A percentile compares a stretch with the other conserved stretches of the same genome.
Conservation (phyloP, 306 rosid genomes). For the Ochetophila trinervis region DNA sequence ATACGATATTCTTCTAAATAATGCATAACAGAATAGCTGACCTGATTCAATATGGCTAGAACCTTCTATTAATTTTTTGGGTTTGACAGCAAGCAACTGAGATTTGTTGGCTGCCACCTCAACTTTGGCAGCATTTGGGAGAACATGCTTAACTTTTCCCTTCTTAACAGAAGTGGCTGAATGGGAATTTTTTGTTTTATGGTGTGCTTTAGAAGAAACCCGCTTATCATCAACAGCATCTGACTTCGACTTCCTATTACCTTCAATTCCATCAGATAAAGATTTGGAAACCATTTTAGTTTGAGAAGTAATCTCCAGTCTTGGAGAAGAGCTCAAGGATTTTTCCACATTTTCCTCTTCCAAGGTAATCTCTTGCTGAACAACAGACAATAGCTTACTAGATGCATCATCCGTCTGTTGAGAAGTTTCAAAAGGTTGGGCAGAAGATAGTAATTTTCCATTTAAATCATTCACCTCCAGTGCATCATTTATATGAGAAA, state of each 20-base stretch:
- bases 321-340: slow-evolving; percentile 35
- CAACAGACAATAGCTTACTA: slow-evolving; percentile 35
- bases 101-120: slow-evolving; percentile 44
- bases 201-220: slow-evolving; percentile 36
- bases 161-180: slow-evolving; percentile 48
- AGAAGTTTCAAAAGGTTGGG: slow-evolving; percentile 43
- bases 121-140: slow-evolving; percentile 37
- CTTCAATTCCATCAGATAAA: slow-evolving; percentile 35
- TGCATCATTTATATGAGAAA: slow-evolving; percentile 41
- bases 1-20: slow-evolving; percentile 14
- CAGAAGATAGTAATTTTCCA: slow-evolving; percentile 36
- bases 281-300: slow-evolving; percentile 29
- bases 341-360: slow-evolving; percentile 40
- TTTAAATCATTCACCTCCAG: slow-evolving; percentile 42
- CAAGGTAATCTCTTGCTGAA: slow-evolving; percentile 34
- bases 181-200: slow-evolving; percentile 49
- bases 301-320: slow-evolving; percentile 30
- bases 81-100: slow-evolving; percentile 48
- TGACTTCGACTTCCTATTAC: slow-evolving; percentile 40
- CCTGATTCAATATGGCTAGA: slow-evolving; percentile 91
- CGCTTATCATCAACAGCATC: slow-evolving; percentile 45
- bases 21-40: slow-evolving; percentile 32
- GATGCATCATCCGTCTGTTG: slow-evolving; percentile 50
- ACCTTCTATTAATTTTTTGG: slow-evolving; percentile 62
- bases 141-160: slow-evolving; percentile 49